Evolutionary conservation across 768 basidiomycete species (phyloP), one percentile per base, ranked within the genome.

Genomic region (Mrakia hoshinonis): DNA sequence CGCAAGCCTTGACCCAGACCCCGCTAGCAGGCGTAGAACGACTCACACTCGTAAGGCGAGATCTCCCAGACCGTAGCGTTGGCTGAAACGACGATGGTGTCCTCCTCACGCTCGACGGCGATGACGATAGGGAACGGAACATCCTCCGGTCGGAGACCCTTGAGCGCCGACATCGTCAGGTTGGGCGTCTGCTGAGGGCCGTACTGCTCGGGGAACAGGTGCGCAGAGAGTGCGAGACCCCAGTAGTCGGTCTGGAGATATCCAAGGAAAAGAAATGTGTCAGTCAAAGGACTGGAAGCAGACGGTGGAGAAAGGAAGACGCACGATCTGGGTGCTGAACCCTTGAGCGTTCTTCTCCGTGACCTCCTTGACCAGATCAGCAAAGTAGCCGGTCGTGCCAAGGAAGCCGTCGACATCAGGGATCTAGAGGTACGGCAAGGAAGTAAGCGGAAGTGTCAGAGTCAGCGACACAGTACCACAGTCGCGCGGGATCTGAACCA

Each of bases 11-110:
- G n/a, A n/a, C n/a, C n/a, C n/a, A 48, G 63, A 43, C 39, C 77
- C 78, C 78, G 7, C 74, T 68, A 15, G 48, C 18, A 49, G 48
- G 24, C 13, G 48, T 24, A 4, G 13, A 49, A 49, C 48, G 48
- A 49, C 48, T n/a, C n/a, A n/a, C n/a, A n/a, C n/a, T n/a, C n/a
- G n/a, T n/a, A n/a, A n/a, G 48, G 48, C 4, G 48, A 4, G 13
- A 77, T 76, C 60, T 78, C 80, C 76, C 76, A 80, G 22, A 77
- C 68, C 22, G 80, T 79, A 1, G 78, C 76, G 62, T 80, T 80
- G 47, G 74, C 73, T 1, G 79, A 73, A 26, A 72, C 66, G 24
- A 78, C 70, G 68, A 79, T 77, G 26, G 76, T 34, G 55, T 78
- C 78, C 9, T 22, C 38, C 55, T 67, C 77, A 75, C 34, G 73